phyloP scores from a whole-genome alignment of 495 filamentous ascomycete genomes.

The Talaromyces stipitatus region DNA sequence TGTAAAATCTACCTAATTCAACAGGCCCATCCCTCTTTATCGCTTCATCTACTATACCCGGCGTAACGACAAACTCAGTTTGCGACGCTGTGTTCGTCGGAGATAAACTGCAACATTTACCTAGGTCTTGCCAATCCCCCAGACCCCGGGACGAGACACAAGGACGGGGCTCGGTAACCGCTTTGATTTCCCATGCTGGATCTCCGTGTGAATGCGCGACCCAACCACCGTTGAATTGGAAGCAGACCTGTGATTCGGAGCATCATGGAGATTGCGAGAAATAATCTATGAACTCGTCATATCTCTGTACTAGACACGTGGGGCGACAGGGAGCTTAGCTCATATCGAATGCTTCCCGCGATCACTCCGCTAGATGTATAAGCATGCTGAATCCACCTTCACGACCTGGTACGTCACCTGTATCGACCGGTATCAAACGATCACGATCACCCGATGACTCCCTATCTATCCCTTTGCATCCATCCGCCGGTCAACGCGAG shows the following conservation, averaged over 20 bases:
- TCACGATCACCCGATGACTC: conserved; percentile 23
- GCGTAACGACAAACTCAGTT: neutral
- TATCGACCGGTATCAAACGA: conserved; percentile 35
- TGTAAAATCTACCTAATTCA: neutral
- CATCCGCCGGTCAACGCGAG: conserved; percentile 4
- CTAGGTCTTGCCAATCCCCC: neutral
- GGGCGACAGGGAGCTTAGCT: neutral
- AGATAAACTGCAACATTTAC: neutral
- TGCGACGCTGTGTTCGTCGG: neutral
- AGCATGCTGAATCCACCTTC: conserved; percentile 34
- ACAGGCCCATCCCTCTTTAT: neutral
- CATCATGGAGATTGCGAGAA: neutral
- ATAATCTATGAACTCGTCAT: neutral
- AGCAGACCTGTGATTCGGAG: neutral
- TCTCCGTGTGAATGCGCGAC: neutral
- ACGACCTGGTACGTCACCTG: conserved; percentile 19
- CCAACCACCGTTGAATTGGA: neutral
- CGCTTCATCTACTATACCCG: neutral
- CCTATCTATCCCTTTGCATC: conserved; percentile 7
- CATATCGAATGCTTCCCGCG: neutral
- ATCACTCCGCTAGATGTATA: conserved; percentile 3
- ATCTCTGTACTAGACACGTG: neutral
- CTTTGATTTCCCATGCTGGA: neutral
- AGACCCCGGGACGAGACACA: neutral
- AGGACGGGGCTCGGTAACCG: neutral